Evolutionary conservation across 306 rosid genomes (phyloP).

Genomic region (Citrullus mucosospermus): DNA sequence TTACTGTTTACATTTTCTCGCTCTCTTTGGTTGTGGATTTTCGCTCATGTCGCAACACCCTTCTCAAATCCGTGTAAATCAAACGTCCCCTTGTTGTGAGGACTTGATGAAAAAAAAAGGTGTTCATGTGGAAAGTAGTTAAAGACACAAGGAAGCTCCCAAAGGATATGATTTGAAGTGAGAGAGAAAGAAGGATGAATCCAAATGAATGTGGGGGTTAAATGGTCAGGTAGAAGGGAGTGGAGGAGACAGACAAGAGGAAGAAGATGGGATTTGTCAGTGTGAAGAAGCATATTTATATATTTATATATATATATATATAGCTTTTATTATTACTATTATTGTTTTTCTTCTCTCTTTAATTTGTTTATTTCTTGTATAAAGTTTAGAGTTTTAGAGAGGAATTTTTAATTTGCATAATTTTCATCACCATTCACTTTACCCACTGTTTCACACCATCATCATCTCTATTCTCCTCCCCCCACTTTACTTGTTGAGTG

Average conservation of each 20-base stretch:
- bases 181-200: background rate
- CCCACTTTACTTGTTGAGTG: background rate
- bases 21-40: no score
- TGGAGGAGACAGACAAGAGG: constrained; percentile 9
- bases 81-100: no score
- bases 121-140: background rate
- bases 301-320: no score
- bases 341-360: background rate
- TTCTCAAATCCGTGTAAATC: no score
- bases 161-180: background rate
- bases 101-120: background rate
- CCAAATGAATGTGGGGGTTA: background rate
- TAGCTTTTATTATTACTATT: no score
- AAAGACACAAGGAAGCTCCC: background rate
- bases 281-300: background rate
- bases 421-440: constrained; percentile 5
- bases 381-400: background rate
- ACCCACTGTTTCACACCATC: constrained; percentile 1
- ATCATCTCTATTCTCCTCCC: background rate
- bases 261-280: constrained; percentile 4
- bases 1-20: no score
- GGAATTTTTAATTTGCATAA: background rate
- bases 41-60: no score
- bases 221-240: background rate
- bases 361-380: background rate